A percentile compares a stretch with the other conserved stretches of the same genome.
Conservation (phyloP, 2,329 filamentous ascomycete species). For the Basipetospora chlamydospora region DNA sequence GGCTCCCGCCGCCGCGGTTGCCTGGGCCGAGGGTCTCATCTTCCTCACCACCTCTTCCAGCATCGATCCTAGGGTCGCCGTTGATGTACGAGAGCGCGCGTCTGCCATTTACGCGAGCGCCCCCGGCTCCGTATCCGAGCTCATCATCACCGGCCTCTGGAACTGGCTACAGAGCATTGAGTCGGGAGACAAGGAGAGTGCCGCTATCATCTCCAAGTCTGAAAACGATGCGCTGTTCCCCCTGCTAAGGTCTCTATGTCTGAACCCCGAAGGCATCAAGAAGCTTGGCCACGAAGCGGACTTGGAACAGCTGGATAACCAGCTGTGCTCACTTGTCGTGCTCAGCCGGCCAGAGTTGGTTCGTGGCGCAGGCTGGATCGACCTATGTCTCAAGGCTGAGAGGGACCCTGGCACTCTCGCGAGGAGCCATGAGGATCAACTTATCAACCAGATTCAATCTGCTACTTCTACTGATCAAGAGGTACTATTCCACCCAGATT, state of each 20-base stretch:
- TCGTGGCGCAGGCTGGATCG: slow-evolving; percentile 74
- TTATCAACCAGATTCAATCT: slow-evolving; percentile 52
- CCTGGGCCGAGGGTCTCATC: slow-evolving; percentile 79
- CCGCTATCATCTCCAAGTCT: slow-evolving; percentile 49
- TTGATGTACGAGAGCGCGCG: slow-evolving; percentile 46
- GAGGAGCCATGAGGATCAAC: slow-evolving; percentile 42
- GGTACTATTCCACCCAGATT: slow-evolving; percentile 26
- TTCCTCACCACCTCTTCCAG: slow-evolving; percentile 54
- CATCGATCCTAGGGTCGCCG: slow-evolving; percentile 47
- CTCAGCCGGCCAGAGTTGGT: slow-evolving; percentile 67
- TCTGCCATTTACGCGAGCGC: slow-evolving; percentile 48
- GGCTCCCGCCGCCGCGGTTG: slow-evolving; percentile 35
- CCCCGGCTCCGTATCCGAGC: slow-evolving; percentile 41
- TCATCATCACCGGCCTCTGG: slow-evolving; percentile 64
- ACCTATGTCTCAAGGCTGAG: slow-evolving; percentile 63
- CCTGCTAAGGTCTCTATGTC: slow-evolving; percentile 48
- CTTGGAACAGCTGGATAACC: slow-evolving; percentile 40
- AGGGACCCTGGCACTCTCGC: slow-evolving; percentile 74
- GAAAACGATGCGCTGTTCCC: slow-evolving; percentile 49
- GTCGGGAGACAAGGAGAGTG: slow-evolving; percentile 61
- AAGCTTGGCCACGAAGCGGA: slow-evolving; percentile 27
- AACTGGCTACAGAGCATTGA: slow-evolving; percentile 58
- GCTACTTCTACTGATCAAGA: slow-evolving; percentile 34
- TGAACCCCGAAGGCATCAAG: slow-evolving; percentile 31
- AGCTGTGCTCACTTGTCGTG: slow-evolving; percentile 65